These are phyloP conservation scores for Ophiosphaerella korrae DNA, from an alignment of 2,329 filamentous ascomycete species.

Conservation along the genomic window DNA sequence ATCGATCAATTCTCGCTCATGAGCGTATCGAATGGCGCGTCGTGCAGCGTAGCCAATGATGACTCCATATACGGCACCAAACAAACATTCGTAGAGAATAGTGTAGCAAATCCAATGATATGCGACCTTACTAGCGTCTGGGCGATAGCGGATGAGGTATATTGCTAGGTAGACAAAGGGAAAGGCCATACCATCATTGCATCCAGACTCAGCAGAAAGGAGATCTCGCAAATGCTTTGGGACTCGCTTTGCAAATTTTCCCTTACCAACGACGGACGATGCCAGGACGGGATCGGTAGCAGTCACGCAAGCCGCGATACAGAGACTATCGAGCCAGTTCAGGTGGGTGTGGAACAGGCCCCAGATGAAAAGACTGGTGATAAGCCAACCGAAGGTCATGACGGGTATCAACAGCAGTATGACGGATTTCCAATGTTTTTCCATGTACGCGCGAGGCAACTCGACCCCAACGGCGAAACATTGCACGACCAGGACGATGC, in stretches of 20 bases:
- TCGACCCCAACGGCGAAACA: conserved; percentile 92
- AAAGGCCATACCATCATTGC: conserved; percentile 99
- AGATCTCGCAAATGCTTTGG: conserved; percentile 97
- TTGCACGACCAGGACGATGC: conserved; percentile 87
- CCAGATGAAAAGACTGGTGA: conserved; percentile 94
- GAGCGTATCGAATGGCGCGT: conserved; percentile 86
- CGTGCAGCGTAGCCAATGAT: conserved; percentile 85
- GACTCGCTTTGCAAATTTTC: conserved; percentile 96
- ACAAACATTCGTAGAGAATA: conserved; percentile 93
- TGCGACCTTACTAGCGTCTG: conserved; percentile 69
- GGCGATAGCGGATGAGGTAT: conserved; percentile 84
- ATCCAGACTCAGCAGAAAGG: conserved; percentile 93
- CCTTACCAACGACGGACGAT: conserved; percentile 97
- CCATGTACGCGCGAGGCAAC: conserved; percentile 94
- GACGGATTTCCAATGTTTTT: conserved; percentile 94
- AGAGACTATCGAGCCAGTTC: conserved; percentile 87
- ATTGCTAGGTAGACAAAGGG: conserved; percentile 93
- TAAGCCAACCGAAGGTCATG: conserved; percentile 95
- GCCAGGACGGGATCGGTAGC: conserved; percentile 96
- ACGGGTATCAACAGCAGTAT: conserved; percentile 86
- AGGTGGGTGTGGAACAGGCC: conserved; percentile 77
- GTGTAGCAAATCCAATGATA: conserved; percentile 89
- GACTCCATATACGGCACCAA: conserved; percentile 89
- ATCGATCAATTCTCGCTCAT: conserved; percentile 85
- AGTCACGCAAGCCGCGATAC: conserved; percentile 89